Conservation (phyloP, 2,329 filamentous ascomycete genomes). For the Ceratocystis lukuohia region DNA sequence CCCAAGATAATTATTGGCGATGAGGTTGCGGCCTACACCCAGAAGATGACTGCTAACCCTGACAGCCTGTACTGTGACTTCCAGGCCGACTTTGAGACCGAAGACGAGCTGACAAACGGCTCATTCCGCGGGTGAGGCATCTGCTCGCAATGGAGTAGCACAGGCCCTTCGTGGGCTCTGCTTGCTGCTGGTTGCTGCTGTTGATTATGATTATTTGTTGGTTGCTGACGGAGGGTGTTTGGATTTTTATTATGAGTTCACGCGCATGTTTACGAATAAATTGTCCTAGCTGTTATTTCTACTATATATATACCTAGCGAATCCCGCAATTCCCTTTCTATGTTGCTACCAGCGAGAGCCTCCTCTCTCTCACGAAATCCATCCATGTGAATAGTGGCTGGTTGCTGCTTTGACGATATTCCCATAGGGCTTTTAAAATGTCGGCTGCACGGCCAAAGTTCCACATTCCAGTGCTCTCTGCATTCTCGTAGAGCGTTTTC, state of each 20-base stretch:
- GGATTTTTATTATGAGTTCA: background rate
- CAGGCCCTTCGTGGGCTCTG: no score
- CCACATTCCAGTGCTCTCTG: slow-evolving; percentile 15
- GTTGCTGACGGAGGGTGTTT: background rate
- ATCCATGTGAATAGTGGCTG: slow-evolving; percentile 13
- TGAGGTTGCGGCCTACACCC: slow-evolving; percentile 30
- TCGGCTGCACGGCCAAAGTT: slow-evolving; percentile 12
- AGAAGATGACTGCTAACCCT: slow-evolving; percentile 22
- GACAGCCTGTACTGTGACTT: slow-evolving; percentile 21
- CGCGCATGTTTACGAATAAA: background rate
- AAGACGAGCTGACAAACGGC: slow-evolving; percentile 19
- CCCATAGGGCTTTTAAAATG: slow-evolving; percentile 7
- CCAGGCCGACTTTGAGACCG: slow-evolving; percentile 20
- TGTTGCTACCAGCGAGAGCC: slow-evolving; percentile 7
- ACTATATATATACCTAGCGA: no score
- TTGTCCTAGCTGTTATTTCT: background rate
- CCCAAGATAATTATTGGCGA: slow-evolving; percentile 30
- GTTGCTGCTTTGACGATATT: background rate
- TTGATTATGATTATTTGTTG: no score
- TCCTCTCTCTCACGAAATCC: slow-evolving; percentile 8
- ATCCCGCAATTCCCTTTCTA: background rate
- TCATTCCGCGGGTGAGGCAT: slow-evolving; percentile 18
- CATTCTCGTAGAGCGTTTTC: slow-evolving; percentile 9
- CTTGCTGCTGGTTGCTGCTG: no score
- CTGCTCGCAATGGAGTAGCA: background rate